Conservation (phyloP, 768 basidiomycete genomes). For the Amanita inopinata region DNA sequence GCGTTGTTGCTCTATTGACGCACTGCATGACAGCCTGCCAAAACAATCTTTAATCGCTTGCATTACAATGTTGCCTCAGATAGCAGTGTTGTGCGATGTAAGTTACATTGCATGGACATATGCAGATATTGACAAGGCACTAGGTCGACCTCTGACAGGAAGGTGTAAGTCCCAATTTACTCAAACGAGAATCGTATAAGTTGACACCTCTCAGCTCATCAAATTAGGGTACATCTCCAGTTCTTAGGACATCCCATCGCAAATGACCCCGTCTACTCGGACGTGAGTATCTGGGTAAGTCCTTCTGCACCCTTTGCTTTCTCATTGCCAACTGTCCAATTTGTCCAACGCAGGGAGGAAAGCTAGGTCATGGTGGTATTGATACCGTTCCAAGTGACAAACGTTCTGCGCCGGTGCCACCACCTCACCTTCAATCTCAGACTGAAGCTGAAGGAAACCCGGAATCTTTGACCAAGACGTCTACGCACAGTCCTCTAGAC, state of each 20-base stretch:
- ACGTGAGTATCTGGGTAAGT: constrained; percentile 63
- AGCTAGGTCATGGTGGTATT: constrained; percentile 71
- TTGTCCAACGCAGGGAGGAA: constrained; percentile 42
- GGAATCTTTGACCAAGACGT: constrained; percentile 27
- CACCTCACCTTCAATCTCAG: constrained; percentile 32
- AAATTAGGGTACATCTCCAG: constrained; percentile 94
- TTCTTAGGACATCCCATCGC: constrained; percentile 90
- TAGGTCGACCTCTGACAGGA: constrained; percentile 80
- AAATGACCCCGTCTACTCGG: constrained; percentile 91
- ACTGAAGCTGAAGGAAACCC: constrained; percentile 34
- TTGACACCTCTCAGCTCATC: constrained; percentile 66
- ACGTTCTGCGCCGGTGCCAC: constrained; percentile 53
- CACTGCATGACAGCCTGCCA: constrained; percentile 49
- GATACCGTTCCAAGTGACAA: constrained; percentile 62
- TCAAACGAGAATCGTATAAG: constrained; percentile 2
- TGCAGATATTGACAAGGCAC: constrained; percentile 18
- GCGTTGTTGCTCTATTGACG: constrained; percentile 2
- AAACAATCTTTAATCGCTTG: constrained; percentile 79
- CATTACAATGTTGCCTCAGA: constrained; percentile 73
- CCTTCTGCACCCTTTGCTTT: constrained; percentile 8
- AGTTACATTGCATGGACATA: constrained; percentile 13
- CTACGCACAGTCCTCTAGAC: no score
- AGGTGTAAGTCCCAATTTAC: constrained; percentile 54
- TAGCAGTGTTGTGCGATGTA: constrained; percentile 84
- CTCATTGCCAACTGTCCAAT: neutral